Percentiles rank a stretch among this genome's conserved stretches.
Evolutionary conservation across 495 filamentous ascomycete species (phyloP).

Genomic region (Terfezia claveryi): DNA sequence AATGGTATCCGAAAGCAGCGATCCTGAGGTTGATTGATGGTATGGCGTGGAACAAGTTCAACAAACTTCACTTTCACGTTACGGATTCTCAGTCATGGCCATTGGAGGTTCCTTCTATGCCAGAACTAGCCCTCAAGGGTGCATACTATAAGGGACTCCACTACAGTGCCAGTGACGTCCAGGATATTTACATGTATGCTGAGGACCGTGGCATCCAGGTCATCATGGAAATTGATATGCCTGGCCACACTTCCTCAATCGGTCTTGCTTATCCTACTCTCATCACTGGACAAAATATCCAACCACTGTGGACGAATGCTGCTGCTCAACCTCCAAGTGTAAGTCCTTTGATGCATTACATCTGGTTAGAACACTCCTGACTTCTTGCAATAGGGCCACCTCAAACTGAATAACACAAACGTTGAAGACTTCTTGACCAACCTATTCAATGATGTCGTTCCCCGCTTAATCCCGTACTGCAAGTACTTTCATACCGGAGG

Average conservation of each 20-base stretch:
- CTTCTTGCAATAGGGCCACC: conserved; percentile 21
- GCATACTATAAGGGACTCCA: conserved; percentile 37
- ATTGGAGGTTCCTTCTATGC: conserved; percentile 48
- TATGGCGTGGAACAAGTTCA: conserved; percentile 54
- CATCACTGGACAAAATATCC: conserved; percentile 44
- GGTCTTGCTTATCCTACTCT: conserved; percentile 44
- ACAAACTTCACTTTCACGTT: conserved; percentile 52
- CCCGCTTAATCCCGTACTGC: conserved; percentile 40
- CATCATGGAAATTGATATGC: conserved; percentile 60
- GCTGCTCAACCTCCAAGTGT: conserved; percentile 53
- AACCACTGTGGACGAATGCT: conserved; percentile 42
- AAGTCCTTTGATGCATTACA: neutral
- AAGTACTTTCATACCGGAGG: conserved; percentile 66
- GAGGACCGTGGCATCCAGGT: conserved; percentile 45
- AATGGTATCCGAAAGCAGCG: conserved; percentile 38
- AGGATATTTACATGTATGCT: conserved; percentile 43
- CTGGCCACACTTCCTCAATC: conserved; percentile 51
- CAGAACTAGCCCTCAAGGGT: conserved; percentile 44
- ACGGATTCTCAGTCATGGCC: conserved; percentile 76
- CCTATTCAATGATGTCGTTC: conserved; percentile 48
- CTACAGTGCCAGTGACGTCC: conserved; percentile 41
- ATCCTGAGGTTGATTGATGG: conserved; percentile 52
- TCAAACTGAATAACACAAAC: conserved; percentile 43
- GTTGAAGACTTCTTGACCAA: conserved; percentile 47
- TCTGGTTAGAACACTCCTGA: too few species aligned